A percentile compares a stretch with the other conserved stretches of the same genome.
phyloP scores from a whole-genome alignment of 164 flowering plant species.

The Liriodendron chinense region DNA sequence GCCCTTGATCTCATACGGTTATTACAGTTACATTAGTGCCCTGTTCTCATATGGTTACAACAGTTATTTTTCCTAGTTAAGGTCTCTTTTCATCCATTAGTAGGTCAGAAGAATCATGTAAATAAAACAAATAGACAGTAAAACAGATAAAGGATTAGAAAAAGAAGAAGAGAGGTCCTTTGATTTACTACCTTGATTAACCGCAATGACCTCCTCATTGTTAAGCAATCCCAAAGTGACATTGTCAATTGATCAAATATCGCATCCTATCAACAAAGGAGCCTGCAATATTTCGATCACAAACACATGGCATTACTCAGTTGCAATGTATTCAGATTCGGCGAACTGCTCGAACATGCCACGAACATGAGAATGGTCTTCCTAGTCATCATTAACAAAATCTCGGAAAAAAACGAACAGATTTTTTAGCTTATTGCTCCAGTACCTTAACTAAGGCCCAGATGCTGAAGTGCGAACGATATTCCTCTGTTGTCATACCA shows the following conservation, averaged over 20 bases:
- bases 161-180: neutral
- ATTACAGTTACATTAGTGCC: too few species aligned
- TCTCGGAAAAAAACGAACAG: too few species aligned
- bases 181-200: conserved; percentile 58
- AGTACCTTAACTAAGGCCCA: conserved; percentile 77
- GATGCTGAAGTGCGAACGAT: conserved; percentile 82
- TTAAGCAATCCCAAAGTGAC: conserved; percentile 42
- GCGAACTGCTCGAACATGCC: neutral
- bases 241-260: conserved; percentile 45
- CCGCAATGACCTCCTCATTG: conserved; percentile 73
- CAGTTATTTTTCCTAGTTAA: too few species aligned
- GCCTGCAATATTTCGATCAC: conserved; percentile 37
- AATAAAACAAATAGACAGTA: too few species aligned
- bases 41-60: too few species aligned
- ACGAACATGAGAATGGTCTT: neutral
- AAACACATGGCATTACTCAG: neutral
- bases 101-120: neutral
- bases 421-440: neutral
- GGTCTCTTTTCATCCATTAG: neutral
- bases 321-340: neutral
- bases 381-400: too few species aligned
- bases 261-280: conserved; percentile 77
- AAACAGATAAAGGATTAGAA: too few species aligned
- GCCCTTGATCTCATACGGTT: too few species aligned
- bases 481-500: conserved; percentile 74